These are phyloP conservation scores for Phialophora verrucosa DNA, from an alignment of 2,329 filamentous ascomycete genomes.

Conservation along the genomic window DNA sequence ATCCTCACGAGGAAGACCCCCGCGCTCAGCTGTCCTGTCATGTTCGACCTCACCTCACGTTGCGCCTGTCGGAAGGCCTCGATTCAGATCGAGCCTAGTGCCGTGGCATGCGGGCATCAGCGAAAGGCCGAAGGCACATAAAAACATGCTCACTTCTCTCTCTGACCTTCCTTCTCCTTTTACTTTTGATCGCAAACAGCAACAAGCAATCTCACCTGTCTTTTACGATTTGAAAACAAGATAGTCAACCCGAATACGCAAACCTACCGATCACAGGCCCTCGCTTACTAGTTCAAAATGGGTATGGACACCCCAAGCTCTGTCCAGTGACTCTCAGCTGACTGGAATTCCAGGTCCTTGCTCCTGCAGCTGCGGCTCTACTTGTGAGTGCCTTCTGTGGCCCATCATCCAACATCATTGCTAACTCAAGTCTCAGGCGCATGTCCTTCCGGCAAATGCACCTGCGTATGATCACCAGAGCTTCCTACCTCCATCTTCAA, in stretches of 20 bases:
- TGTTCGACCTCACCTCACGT: not conserved
- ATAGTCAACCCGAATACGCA: conserved; percentile 16
- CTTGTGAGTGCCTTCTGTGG: conserved; percentile 53
- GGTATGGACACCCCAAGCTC: conserved; percentile 19
- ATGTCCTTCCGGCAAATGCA: conserved; percentile 39
- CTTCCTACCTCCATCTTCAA: not conserved
- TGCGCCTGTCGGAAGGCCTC: not conserved
- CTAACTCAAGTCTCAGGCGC: conserved; percentile 22
- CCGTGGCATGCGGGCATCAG: conserved; percentile 13
- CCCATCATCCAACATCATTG: conserved; percentile 52
- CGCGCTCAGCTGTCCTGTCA: not conserved
- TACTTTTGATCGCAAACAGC: conserved; percentile 25
- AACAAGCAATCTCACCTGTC: conserved; percentile 32
- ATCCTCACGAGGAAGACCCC: not conserved
- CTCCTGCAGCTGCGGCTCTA: conserved; percentile 34
- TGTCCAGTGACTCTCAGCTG: conserved; percentile 14
- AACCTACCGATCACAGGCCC: conserved; percentile 16
- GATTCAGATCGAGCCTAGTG: conserved; percentile 5
- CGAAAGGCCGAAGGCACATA: conserved; percentile 11
- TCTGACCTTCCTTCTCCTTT: conserved; percentile 11
- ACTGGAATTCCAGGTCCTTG: conserved; percentile 35
- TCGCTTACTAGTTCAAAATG: conserved; percentile 30
- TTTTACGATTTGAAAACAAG: conserved; percentile 6
- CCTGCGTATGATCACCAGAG: conserved; percentile 31
- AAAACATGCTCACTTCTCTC: conserved; percentile 32